These are phyloP conservation scores for Backusella sp. DNA, from an alignment of 192 early-diverging fungal genomes.

Conservation along the genomic window DNA sequence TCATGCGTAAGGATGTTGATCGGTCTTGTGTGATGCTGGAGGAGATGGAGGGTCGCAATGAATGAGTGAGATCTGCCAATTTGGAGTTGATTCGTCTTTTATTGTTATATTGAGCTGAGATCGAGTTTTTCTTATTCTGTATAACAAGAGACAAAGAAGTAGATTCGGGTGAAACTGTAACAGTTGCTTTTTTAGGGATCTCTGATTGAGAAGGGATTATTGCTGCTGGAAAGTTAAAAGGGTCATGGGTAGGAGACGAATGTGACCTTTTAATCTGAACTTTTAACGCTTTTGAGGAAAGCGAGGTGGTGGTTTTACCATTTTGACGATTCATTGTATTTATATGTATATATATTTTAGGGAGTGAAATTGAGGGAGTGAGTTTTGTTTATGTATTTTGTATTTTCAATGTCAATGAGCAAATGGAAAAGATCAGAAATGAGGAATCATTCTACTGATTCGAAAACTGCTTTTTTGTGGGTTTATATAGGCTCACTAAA, in stretches of 20 bases:
- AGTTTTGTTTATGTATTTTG: background rate
- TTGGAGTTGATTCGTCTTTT: background rate
- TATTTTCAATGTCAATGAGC: background rate
- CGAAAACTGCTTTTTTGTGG: background rate
- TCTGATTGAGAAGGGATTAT: background rate
- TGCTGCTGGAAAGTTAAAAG: background rate
- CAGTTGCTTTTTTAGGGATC: conserved; percentile 9
- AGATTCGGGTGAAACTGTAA: background rate
- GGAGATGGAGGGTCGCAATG: background rate
- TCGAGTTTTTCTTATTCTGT: background rate
- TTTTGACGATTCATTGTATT: background rate
- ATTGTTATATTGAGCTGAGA: background rate
- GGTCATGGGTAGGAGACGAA: conserved; percentile 19
- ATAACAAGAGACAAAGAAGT: conserved; percentile 5
- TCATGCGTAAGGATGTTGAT: conserved; percentile 9
- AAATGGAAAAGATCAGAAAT: background rate
- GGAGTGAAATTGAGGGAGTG: background rate
- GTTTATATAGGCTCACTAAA: conserved; percentile 9
- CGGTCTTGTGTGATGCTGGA: background rate
- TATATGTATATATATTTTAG: background rate
- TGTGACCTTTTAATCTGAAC: conserved; percentile 10
- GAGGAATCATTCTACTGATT: background rate
- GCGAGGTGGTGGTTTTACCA: conserved; percentile 1
- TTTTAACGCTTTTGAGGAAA: conserved; percentile 12
- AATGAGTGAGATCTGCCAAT: background rate